Evolutionary conservation across 2,329 filamentous ascomycete genomes (phyloP).

Genomic region (Samsoniella hepiali): DNA sequence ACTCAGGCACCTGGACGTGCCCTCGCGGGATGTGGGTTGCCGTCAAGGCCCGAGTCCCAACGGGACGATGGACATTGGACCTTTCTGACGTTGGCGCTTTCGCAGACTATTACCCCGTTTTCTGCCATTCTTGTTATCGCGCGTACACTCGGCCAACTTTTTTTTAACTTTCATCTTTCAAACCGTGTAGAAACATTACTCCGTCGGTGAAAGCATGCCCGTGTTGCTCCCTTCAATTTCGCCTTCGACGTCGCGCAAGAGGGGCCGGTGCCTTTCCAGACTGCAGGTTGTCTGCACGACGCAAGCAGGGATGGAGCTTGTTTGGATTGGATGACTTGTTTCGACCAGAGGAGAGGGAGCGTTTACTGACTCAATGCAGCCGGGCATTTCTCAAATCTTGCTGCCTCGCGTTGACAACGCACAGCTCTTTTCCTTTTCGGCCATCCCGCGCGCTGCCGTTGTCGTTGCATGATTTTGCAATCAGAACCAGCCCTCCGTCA

Average conservation of each 20-base stretch:
- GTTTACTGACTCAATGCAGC: not conserved
- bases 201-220: not conserved
- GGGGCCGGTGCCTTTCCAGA: not conserved
- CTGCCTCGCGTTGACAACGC: not conserved
- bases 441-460: not conserved
- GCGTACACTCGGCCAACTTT: not conserved
- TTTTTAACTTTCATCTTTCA: not conserved
- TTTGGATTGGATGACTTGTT: not conserved
- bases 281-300: not conserved
- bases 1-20: not conserved
- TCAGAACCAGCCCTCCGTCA: too few species aligned
- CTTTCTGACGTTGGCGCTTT: too few species aligned
- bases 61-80: not conserved
- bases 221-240: conserved; percentile 7
- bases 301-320: not conserved
- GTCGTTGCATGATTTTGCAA: not conserved
- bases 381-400: not conserved
- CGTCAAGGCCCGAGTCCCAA: not conserved
- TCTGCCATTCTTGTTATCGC: not conserved
- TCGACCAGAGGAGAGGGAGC: not conserved
- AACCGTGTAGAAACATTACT: not conserved
- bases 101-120: not conserved
- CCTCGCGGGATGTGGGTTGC: not conserved
- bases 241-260: conserved; percentile 8
- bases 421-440: not conserved